Conservation (phyloP, 2,329 filamentous ascomycete species). For the Fonsecaea monophora region DNA sequence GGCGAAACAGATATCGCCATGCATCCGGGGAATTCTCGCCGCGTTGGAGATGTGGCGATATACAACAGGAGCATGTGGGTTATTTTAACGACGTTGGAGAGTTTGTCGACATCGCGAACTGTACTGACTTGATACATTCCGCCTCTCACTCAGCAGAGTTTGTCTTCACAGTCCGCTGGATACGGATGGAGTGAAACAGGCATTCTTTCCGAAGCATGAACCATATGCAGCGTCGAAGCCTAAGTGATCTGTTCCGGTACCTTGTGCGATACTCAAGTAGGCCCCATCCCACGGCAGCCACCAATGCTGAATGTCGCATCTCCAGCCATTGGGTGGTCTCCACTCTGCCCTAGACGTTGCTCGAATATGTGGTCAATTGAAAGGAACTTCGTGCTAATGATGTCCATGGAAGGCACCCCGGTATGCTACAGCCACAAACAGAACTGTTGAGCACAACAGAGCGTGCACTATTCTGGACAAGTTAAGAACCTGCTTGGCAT, state of each 20-base stretch:
- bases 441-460: background rate
- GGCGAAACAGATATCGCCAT: background rate
- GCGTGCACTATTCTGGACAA: background rate
- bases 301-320: background rate
- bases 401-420: too few relatives aligned
- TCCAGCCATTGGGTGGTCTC: background rate
- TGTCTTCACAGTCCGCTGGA: background rate
- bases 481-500: background rate
- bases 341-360: background rate
- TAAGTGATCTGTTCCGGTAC: background rate
- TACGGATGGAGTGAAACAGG: background rate
- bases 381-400: background rate
- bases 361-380: background rate
- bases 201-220: background rate
- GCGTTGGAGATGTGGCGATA: background rate
- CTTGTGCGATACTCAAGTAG: background rate
- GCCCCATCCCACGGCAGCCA: background rate
- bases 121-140: background rate
- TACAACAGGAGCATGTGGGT: background rate
- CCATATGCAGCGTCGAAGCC: background rate
- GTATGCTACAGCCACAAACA: background rate
- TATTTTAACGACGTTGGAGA: background rate
- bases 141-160: background rate
- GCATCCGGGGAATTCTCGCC: conserved; percentile 22
- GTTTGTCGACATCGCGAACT: background rate